phyloP scores from a whole-genome alignment of 2,329 filamentous ascomycete genomes.

The Cercospora beticola region DNA sequence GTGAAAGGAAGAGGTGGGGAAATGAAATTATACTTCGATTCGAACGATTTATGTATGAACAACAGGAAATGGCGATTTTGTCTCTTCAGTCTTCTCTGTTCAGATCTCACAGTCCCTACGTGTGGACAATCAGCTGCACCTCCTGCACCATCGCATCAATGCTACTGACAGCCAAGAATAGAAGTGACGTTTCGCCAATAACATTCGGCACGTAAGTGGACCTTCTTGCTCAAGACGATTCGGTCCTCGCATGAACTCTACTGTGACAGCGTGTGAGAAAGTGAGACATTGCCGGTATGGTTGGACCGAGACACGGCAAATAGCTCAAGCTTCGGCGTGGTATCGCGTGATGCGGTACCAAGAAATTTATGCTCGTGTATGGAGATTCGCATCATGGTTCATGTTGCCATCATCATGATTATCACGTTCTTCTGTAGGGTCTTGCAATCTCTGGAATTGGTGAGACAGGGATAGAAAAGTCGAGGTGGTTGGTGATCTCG shows the following conservation, averaged over 20 bases:
- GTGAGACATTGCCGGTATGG: background rate
- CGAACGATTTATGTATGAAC: background rate
- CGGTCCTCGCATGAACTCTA: background rate
- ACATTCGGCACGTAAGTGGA: background rate
- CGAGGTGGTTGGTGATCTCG: background rate
- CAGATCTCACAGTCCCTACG: too few species aligned
- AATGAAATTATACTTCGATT: background rate
- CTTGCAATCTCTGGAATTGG: background rate
- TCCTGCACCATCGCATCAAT: background rate
- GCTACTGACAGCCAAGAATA: background rate
- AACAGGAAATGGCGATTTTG: background rate
- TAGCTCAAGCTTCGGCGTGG: background rate
- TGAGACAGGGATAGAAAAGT: background rate
- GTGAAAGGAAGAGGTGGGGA: too few species aligned
- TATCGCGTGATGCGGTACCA: background rate
- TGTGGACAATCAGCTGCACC: too few species aligned
- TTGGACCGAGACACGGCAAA: background rate
- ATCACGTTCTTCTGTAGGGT: background rate
- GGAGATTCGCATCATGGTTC: background rate
- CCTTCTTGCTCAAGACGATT: background rate
- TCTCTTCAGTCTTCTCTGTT: background rate
- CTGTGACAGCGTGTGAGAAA: background rate
- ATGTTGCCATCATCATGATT: background rate
- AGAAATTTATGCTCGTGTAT: background rate
- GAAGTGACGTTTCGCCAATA: background rate